Evolutionary conservation across 2,329 filamentous ascomycete genomes (phyloP).

Genomic region (Chaetomiaceae sp.): DNA sequence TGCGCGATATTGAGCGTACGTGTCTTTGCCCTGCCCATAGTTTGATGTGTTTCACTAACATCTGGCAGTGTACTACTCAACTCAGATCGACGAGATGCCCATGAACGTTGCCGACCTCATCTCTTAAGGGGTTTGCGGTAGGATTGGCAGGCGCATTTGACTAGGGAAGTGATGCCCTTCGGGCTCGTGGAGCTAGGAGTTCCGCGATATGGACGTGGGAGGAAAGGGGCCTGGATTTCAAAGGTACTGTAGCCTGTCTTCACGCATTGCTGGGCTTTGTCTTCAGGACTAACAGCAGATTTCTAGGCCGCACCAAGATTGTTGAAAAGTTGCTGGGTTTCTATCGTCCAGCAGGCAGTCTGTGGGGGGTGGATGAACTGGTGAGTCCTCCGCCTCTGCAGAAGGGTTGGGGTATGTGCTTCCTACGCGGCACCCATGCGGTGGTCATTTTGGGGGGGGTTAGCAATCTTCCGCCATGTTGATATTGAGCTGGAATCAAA

Average conservation of each 20-base stretch:
- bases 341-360: too few species aligned
- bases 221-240: constrained; percentile 21
- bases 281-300: constrained; percentile 1
- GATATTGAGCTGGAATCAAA: too few species aligned
- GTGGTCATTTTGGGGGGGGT: too few species aligned
- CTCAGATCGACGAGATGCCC: constrained; percentile 97
- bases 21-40: constrained; percentile 26
- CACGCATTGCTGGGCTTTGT: neutral
- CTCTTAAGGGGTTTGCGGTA: constrained; percentile 36
- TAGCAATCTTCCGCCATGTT: too few species aligned
- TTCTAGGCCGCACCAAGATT: constrained; percentile 12
- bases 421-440: too few species aligned
- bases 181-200: neutral
- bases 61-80: constrained; percentile 76
- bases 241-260: constrained; percentile 7
- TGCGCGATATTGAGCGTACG: constrained; percentile 91
- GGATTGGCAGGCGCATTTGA: too few species aligned
- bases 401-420: too few species aligned
- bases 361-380: too few species aligned
- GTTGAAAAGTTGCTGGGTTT: too few species aligned
- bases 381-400: too few species aligned
- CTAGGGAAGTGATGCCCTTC: neutral
- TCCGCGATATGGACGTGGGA: constrained; percentile 20
- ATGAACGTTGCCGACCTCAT: constrained; percentile 77
- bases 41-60: constrained; percentile 11